A percentile compares a stretch with the other conserved stretches of the same genome.
Evolutionary conservation across 257 asterid genomes (phyloP).

Genomic region (Plantago elongata): DNA sequence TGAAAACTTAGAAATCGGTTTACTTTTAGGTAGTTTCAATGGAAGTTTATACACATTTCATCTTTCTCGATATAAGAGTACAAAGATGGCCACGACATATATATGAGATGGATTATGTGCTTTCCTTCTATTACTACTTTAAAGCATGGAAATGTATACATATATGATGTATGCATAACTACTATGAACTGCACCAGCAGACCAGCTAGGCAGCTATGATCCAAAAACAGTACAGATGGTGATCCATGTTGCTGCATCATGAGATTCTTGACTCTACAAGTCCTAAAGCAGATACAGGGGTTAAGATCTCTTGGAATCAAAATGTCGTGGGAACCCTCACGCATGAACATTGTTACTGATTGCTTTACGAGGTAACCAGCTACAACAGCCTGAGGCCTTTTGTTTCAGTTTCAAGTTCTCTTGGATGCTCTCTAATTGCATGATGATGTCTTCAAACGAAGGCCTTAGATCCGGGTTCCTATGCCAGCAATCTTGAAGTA

Average conservation of each 20-base stretch:
- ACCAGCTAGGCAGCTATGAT: no score
- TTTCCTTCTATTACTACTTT: background rate
- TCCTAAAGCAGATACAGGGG: background rate
- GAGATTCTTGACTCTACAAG: background rate
- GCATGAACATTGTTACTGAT: background rate
- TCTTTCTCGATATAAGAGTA: background rate
- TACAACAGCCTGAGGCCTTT: conserved; percentile 30
- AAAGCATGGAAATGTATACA: background rate
- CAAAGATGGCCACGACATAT: background rate
- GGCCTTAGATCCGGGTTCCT: conserved; percentile 52
- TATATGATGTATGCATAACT: background rate
- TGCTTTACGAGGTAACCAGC: conserved; percentile 34
- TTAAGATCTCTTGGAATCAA: conserved; percentile 1
- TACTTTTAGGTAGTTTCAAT: no score
- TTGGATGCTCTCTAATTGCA: conserved; percentile 43
- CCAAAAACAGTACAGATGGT: no score
- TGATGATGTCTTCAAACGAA: conserved; percentile 45
- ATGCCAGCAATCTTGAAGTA: conserved; percentile 62
- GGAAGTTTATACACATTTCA: no score
- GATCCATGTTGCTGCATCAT: no score
- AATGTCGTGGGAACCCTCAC: background rate
- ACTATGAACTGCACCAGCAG: no score
- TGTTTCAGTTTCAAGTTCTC: conserved; percentile 27
- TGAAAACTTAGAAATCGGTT: no score
- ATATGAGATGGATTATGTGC: background rate